Evolutionary conservation across 768 basidiomycete species (phyloP).

Genomic region (Mycena filopes): DNA sequence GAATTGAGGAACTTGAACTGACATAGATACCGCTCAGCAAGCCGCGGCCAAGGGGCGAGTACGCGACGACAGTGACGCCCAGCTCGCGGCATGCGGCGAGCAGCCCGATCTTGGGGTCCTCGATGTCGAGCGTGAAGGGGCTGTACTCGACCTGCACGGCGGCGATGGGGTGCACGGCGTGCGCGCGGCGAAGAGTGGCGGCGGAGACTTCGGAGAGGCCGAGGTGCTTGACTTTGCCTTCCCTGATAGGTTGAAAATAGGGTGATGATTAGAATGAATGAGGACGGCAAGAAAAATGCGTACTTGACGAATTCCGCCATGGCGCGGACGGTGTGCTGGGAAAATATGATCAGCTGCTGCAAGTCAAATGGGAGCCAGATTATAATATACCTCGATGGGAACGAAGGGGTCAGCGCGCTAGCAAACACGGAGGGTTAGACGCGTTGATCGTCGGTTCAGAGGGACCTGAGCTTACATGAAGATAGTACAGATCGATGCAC

Average conservation of each 20-base stretch:
- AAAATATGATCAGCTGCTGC: background rate
- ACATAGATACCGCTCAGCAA: slow-evolving; percentile 60
- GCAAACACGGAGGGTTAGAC: background rate
- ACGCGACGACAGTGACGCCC: slow-evolving; percentile 60
- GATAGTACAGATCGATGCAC: slow-evolving; percentile 57
- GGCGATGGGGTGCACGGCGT: slow-evolving; percentile 60
- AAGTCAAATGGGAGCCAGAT: background rate
- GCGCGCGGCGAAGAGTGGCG: slow-evolving; percentile 59
- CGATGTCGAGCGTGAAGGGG: slow-evolving; percentile 59
- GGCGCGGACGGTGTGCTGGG: slow-evolving; percentile 54
- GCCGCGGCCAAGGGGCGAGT: slow-evolving; percentile 64
- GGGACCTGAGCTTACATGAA: slow-evolving; percentile 46
- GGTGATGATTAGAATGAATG: slow-evolving; percentile 18
- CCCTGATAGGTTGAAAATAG: slow-evolving; percentile 27
- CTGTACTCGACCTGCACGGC: slow-evolving; percentile 64
- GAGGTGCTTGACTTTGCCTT: slow-evolving; percentile 59
- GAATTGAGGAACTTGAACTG: slow-evolving; percentile 20
- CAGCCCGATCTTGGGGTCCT: slow-evolving; percentile 53
- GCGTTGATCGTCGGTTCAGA: background rate
- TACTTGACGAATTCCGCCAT: slow-evolving; percentile 66
- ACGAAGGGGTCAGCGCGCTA: slow-evolving; percentile 51
- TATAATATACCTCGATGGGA: slow-evolving; percentile 58
- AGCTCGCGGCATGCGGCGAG: slow-evolving; percentile 59
- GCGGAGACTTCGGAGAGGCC: slow-evolving; percentile 65
- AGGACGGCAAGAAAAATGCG: background rate